Percentiles rank a stretch among this genome's conserved stretches.
phyloP scores from a whole-genome alignment of 768 basidiomycete genomes.

The Hypholoma fasciculare region DNA sequence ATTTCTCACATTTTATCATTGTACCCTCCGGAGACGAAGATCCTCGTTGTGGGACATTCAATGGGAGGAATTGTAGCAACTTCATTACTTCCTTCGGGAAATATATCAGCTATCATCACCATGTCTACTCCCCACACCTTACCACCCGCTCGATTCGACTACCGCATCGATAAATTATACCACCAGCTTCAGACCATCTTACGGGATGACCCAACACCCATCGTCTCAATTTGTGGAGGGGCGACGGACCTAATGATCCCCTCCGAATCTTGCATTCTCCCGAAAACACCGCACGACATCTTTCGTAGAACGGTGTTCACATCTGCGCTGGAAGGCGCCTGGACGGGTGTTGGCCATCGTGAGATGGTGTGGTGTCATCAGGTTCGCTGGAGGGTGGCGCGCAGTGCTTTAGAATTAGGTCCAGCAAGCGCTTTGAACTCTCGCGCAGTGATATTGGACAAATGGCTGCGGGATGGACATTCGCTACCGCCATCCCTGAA shows the following conservation, averaged over 20 bases:
- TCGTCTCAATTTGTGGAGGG: slow-evolving; percentile 89
- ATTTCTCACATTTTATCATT: slow-evolving; percentile 78
- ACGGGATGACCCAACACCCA: slow-evolving; percentile 51
- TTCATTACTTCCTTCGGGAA: slow-evolving; percentile 65
- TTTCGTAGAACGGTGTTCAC: slow-evolving; percentile 77
- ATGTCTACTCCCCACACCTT: slow-evolving; percentile 93
- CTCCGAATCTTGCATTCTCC: slow-evolving; percentile 84
- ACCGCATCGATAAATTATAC: slow-evolving; percentile 78
- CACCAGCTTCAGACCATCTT: slow-evolving; percentile 40
- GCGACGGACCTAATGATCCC: slow-evolving; percentile 90
- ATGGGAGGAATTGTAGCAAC: slow-evolving; percentile 96
- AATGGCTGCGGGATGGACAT: slow-evolving; percentile 70
- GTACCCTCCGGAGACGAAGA: slow-evolving; percentile 62
- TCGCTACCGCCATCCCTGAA: slow-evolving; percentile 32
- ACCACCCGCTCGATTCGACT: slow-evolving; percentile 87
- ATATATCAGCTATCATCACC: slow-evolving; percentile 84
- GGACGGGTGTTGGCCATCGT: slow-evolving; percentile 94
- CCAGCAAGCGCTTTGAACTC: slow-evolving; percentile 23
- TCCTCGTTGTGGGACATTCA: slow-evolving; percentile 89
- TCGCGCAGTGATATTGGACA: slow-evolving; percentile 46
- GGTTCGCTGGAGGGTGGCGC: slow-evolving; percentile 85
- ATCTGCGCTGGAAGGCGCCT: slow-evolving; percentile 84
- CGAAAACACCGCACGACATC: slow-evolving; percentile 15
- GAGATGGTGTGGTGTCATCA: slow-evolving; percentile 99
- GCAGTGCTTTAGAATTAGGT: slow-evolving; percentile 72